Conservation (phyloP, 768 basidiomycete species). For the Termitomyces titanicus region DNA sequence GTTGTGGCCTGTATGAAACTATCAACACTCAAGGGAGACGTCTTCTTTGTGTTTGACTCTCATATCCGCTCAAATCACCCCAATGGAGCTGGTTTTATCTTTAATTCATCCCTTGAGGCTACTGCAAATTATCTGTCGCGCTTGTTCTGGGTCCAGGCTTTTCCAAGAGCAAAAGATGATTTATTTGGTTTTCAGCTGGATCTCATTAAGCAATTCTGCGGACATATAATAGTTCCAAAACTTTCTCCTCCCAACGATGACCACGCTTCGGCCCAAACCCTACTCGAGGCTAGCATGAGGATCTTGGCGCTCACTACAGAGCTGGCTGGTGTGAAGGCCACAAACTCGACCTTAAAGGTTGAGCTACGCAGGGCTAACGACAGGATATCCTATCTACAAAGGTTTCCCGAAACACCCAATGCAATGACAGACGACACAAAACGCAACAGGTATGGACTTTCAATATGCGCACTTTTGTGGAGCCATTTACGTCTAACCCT, state of each 20-base stretch:
- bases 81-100: conserved; percentile 54
- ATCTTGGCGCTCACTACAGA: conserved; percentile 41
- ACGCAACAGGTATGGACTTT: background rate
- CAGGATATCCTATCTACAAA: background rate
- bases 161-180: conserved; percentile 19
- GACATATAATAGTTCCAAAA: conserved; percentile 47
- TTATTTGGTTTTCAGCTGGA: conserved; percentile 54
- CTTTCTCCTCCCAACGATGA: conserved; percentile 14
- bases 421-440: background rate
- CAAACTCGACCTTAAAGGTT: conserved; percentile 16
- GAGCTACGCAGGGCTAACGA: conserved; percentile 1
- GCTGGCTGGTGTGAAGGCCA: conserved; percentile 27
- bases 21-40: conserved; percentile 23
- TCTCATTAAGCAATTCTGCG: conserved; percentile 57
- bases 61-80: conserved; percentile 60
- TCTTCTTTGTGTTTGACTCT: conserved; percentile 66
- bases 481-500: background rate
- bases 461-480: background rate
- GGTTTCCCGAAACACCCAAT: background rate
- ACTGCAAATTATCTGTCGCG: conserved; percentile 41
- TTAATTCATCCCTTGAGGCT: conserved; percentile 42
- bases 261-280: conserved; percentile 23
- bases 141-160: conserved; percentile 39
- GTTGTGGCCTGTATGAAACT: conserved; percentile 53
- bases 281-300: conserved; percentile 48